Base-by-base conservation (phyloP, 805 yeast genomes). In the Candida insectalens region DNA sequence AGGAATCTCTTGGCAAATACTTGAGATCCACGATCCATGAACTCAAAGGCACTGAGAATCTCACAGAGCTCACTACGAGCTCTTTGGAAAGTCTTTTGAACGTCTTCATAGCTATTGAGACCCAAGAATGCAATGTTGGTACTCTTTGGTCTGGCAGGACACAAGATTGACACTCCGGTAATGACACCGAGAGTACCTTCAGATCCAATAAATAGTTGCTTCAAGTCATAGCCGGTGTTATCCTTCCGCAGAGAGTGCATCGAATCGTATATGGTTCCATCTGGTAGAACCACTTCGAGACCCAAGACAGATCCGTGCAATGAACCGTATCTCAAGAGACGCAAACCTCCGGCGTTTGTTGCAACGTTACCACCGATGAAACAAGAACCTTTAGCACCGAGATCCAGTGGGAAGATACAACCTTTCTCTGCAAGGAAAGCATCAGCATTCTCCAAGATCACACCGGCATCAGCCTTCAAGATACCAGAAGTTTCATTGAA, bases 371-470 rank as follows among this genome's bases (percentile, higher is more conserved):
- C 97, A 45, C 96, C 96, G 41, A 89, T 78, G 46, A 84, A 95
- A 54, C 96, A 89, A 2, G 96, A 84, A 10, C 97, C 97, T 61
- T 88, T 88, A 25, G 97, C 96, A 37, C 97, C 97, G 40, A 88
- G 63, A 54, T 88, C 97, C 33, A 88, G 65, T 19, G 97, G 97
- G 68, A 87, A 88, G 36, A 88, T 83, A 59, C 81, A 81, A 3
- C 92, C 95, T n/a, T 74, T 62, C 37, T 84, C 92, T 13, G 80
- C 77, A 36, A 88, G 60, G 49, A 52, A 84, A 35, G 67, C 67
- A 59, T 88, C 96, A 9, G 95, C 95, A 44, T 63, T 71, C 53
- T 89, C 96, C 48, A 88, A 66, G 36, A 88, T 79, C 26, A 87
- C 75, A 46, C 97, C 97, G 18, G 96, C 85, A 54, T 89, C 96